Base-by-base conservation (phyloP, 2,329 filamentous ascomycete species). In the Aspergillus piperis region DNA sequence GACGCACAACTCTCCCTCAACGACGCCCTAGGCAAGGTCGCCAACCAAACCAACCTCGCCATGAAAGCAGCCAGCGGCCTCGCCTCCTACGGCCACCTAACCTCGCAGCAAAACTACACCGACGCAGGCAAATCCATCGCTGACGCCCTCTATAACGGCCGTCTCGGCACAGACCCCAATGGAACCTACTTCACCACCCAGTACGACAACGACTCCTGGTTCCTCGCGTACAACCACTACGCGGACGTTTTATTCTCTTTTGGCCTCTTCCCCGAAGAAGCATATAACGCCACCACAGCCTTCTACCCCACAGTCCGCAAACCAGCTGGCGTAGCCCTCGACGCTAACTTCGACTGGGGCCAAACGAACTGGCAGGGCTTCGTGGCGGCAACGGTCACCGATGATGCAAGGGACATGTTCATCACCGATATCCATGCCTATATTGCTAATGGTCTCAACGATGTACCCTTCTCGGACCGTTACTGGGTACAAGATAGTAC, bases 41-140 rank as follows among this genome's bases (percentile, higher is more conserved):
- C 71, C 17, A 80, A 80, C 60, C 74, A 79, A 63, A 80, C 78
- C 17, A 75, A 75, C 50, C 70, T 81, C 4, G 77, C 73, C 8
- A 71, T 80, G 64, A 80, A 80, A 64, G 72, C 76, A 5, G 76
- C 77, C 17, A 71, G 80, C 8, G 78, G 70, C 2, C 67, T 81
- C 2, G 72, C 72, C 4, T 73, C 75, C 6, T 68, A 67, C 27
- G 66, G 67, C 13, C 54, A 62, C 10, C 47, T 68, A 30, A 70
- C 71, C 6, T 67, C 67, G 8, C 63, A 74, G 23, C 62, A 57
- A 0, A 74, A 71, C 54, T 79, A 78, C 64, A 71, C 70, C 3
- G 63, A 67, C 7, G 62, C 63, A 3, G 77, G 71, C 15, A 61
- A 66, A n/a, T 61, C 66, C 2, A 75, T 75, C 57, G 73, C 75